These are phyloP conservation scores for Phytophthora megakarya DNA, from an alignment of 352 stramenopile genomes.

Conservation along the genomic window DNA sequence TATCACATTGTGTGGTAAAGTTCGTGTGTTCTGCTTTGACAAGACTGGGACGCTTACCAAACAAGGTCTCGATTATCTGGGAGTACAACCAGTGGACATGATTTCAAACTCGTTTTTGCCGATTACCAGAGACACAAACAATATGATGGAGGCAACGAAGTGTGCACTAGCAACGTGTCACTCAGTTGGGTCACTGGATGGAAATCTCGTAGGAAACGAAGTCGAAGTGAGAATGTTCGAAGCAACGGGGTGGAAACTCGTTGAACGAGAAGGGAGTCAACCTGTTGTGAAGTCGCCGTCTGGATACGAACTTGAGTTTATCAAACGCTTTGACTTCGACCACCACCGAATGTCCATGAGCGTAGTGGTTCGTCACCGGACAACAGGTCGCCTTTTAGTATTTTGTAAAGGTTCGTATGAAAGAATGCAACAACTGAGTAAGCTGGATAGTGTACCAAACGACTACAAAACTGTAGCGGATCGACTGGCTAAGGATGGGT, in stretches of 20 bases:
- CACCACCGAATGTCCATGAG: constrained; percentile 84
- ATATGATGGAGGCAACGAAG: constrained; percentile 16
- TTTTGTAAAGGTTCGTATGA: constrained; percentile 86
- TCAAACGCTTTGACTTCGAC: constrained; percentile 90
- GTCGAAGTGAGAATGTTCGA: constrained; percentile 81
- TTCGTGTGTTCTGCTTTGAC: constrained; percentile 84
- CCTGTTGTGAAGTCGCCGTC: constrained; percentile 24
- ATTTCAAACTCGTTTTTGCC: constrained; percentile 18
- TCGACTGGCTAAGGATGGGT: constrained; percentile 56
- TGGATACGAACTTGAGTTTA: constrained; percentile 47
- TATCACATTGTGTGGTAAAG: constrained; percentile 84
- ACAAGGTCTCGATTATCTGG: constrained; percentile 76
- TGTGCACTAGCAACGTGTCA: constrained; percentile 72
- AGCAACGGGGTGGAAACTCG: constrained; percentile 46
- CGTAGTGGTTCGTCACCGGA: constrained; percentile 61
- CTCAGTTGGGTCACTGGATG: constrained; percentile 52
- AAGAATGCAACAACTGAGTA: constrained; percentile 62
- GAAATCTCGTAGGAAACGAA: constrained; percentile 70
- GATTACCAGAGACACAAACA: constrained; percentile 21
- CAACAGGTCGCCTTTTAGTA: constrained; percentile 46
- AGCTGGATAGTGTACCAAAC: constrained; percentile 48
- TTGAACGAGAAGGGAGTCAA: constrained; percentile 28
- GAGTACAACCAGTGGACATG: constrained; percentile 26
- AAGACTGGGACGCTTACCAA: constrained; percentile 90
- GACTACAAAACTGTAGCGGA: constrained; percentile 53